These are phyloP conservation scores for Monosporozyma yasuniensis DNA, from an alignment of 805 yeast genomes.

Conservation along the genomic window DNA sequence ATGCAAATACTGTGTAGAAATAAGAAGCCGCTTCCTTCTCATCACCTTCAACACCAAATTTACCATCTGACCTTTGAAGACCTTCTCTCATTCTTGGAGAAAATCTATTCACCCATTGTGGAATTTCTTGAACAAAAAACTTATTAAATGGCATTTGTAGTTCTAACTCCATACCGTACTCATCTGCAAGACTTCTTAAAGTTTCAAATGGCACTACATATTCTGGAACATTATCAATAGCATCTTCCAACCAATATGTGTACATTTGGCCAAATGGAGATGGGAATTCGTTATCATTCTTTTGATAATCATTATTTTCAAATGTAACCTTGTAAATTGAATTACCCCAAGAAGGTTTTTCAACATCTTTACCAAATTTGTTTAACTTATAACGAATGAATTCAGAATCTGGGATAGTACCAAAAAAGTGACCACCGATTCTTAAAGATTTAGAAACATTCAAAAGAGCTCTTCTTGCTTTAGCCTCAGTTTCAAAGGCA, in stretches of 20 bases:
- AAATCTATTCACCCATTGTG: constrained; percentile 48
- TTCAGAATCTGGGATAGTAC: constrained; percentile 91
- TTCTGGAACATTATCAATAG: constrained; percentile 94
- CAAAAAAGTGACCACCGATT: constrained; percentile 81
- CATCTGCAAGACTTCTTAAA: constrained; percentile 74
- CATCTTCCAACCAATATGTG: constrained; percentile 76
- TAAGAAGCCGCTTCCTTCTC: constrained; percentile 82
- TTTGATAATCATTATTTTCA: constrained; percentile 53
- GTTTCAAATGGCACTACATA: constrained; percentile 92
- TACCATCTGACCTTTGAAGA: constrained; percentile 68
- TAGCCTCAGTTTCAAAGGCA: constrained; percentile 80
- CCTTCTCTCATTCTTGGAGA: constrained; percentile 58
- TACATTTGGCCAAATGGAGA: constrained; percentile 80
- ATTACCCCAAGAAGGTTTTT: constrained; percentile 69
- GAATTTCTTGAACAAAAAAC: constrained; percentile 72
- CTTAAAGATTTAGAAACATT: constrained; percentile 70
- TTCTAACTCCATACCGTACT: constrained; percentile 64
- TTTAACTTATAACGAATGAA: constrained; percentile 59
- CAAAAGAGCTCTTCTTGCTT: constrained; percentile 60
- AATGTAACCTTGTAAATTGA: constrained; percentile 73
- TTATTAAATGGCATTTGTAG: constrained; percentile 72
- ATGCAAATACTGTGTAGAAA: constrained; percentile 78
- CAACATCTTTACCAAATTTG: constrained; percentile 41
- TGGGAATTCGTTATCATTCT: constrained; percentile 62
- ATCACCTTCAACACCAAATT: constrained; percentile 77